Evolutionary conservation across 2,329 filamentous ascomycete species (phyloP).

Genomic region (Fusarium sp.): DNA sequence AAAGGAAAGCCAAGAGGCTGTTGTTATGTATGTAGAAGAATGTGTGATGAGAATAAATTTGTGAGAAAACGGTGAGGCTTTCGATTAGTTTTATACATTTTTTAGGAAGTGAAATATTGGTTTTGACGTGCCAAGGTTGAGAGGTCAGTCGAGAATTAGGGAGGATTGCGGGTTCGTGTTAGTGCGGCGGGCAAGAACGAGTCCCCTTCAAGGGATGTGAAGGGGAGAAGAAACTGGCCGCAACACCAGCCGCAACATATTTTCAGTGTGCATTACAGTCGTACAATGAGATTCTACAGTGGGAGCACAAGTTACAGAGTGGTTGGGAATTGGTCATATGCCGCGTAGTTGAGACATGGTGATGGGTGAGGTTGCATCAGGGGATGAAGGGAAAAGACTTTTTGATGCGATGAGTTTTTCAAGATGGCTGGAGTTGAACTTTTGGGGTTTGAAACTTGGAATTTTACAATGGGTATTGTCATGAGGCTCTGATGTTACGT

Average conservation of each 20-base stretch:
- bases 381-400: background rate
- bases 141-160: constrained; percentile 20
- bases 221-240: background rate
- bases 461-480: background rate
- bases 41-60: background rate
- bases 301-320: background rate
- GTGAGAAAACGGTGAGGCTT: background rate
- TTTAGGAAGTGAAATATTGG: background rate
- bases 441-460: accelerated
- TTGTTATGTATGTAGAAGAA: background rate
- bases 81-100: constrained; percentile 27
- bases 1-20: constrained; percentile 5
- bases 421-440: background rate
- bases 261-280: background rate
- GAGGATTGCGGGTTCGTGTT: constrained; percentile 33
- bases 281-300: background rate
- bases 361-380: background rate
- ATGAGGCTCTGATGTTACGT: background rate
- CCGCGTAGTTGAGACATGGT: background rate
- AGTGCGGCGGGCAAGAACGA: constrained; percentile 25
- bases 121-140: constrained; percentile 8
- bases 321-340: constrained; percentile 5
- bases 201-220: background rate
- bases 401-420: background rate
- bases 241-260: background rate